phyloP scores from a whole-genome alignment of 1,284 basidiomycete species.

The Cutaneotrichosporon sp. region DNA sequence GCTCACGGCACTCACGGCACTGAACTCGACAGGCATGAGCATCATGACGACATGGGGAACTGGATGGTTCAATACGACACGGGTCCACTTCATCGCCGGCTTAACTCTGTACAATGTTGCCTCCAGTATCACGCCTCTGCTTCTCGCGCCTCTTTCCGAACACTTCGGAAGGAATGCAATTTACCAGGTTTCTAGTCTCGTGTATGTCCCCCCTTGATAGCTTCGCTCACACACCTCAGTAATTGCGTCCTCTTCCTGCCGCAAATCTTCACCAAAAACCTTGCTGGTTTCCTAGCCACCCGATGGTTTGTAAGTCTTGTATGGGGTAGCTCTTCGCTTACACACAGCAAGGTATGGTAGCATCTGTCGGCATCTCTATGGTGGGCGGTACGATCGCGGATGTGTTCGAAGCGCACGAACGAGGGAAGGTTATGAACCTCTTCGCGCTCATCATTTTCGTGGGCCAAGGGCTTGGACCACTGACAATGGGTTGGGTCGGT shows the following conservation, averaged over 20 bases:
- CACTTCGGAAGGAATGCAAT: conserved; percentile 37
- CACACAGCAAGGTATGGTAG: conserved; percentile 32
- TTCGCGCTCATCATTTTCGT: conserved; percentile 47
- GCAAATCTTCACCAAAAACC: conserved; percentile 35
- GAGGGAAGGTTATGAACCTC: conserved; percentile 49
- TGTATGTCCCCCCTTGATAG: neutral
- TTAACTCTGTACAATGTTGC: conserved; percentile 30
- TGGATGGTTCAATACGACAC: conserved; percentile 24
- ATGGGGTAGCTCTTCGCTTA: neutral
- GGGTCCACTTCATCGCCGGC: conserved; percentile 22
- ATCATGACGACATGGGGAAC: conserved; percentile 28
- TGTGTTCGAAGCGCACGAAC: conserved; percentile 36
- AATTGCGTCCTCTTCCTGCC: conserved; percentile 41
- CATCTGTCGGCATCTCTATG: conserved; percentile 39
- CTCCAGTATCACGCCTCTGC: conserved; percentile 35
- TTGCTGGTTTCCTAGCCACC: conserved; percentile 35
- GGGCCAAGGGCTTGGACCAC: conserved; percentile 28
- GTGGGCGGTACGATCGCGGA: conserved; percentile 48
- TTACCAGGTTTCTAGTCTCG: conserved; percentile 30
- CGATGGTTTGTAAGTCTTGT: conserved; percentile 31
- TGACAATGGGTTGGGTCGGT: conserved; percentile 31
- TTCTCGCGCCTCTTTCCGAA: conserved; percentile 42
- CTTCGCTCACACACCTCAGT: neutral
- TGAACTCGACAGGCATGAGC: conserved; percentile 22
- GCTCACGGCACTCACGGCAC: conserved; percentile 26